These are phyloP conservation scores for Cyclanthera cordifolia DNA, from an alignment of 306 rosid genomes.

Conservation along the genomic window DNA sequence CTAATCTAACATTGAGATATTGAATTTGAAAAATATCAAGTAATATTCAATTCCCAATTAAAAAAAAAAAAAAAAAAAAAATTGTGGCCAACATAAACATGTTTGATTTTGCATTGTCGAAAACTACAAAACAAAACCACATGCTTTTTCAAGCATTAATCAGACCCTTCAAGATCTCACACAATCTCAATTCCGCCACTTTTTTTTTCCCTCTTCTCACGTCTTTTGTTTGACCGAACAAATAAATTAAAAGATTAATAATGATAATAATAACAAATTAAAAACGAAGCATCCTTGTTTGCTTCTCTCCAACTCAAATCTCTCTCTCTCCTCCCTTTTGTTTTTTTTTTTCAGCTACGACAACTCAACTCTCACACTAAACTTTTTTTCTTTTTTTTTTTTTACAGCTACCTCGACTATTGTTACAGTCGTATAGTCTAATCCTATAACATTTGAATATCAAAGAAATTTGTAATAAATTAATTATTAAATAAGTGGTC, in stretches of 20 bases:
- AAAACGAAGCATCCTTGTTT: background rate
- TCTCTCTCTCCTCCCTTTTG: background rate
- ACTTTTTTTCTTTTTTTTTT: too few relatives aligned
- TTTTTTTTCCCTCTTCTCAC: background rate
- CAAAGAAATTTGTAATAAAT: too few relatives aligned
- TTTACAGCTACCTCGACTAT: too few relatives aligned
- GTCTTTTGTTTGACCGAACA: background rate
- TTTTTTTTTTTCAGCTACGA: background rate
- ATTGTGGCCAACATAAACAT: background rate
- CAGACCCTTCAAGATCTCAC: background rate
- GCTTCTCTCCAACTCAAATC: slow-evolving; percentile 2
- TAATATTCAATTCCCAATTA: too few relatives aligned
- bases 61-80: too few relatives aligned
- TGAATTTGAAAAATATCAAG: too few relatives aligned
- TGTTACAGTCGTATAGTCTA: too few relatives aligned
- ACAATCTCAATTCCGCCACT: background rate
- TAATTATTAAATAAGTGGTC: too few relatives aligned
- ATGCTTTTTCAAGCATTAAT: background rate
- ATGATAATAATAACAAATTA: background rate
- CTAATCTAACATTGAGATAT: too few relatives aligned
- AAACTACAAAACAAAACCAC: background rate
- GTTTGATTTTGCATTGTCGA: background rate
- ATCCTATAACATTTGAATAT: too few relatives aligned
- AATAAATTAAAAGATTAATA: background rate
- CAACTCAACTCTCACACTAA: too few relatives aligned